These are phyloP conservation scores for Decorospora gaudefroyi DNA, from an alignment of 2,329 filamentous ascomycete species.

Conservation along the genomic window DNA sequence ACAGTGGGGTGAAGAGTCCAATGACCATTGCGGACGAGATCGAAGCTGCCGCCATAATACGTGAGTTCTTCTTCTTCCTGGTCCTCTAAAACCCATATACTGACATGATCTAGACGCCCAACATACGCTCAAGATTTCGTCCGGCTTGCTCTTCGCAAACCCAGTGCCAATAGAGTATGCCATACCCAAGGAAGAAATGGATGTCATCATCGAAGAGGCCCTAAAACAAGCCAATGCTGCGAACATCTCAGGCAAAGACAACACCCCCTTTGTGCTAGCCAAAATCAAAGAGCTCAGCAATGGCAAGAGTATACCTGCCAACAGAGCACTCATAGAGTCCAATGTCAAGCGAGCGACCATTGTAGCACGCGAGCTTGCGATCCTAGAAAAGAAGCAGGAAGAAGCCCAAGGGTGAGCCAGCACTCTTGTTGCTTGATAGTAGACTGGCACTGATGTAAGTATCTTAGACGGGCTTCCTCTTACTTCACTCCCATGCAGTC, in stretches of 20 bases:
- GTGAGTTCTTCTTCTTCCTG: conserved; percentile 55
- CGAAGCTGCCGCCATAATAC: conserved; percentile 87
- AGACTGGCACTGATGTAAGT: conserved; percentile 48
- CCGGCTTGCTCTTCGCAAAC: conserved; percentile 86
- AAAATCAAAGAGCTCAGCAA: conserved; percentile 80
- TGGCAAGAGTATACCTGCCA: conserved; percentile 72
- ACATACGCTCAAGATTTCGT: conserved; percentile 70
- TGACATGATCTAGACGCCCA: conserved; percentile 64
- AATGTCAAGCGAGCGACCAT: conserved; percentile 69
- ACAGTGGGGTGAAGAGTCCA: conserved; percentile 82
- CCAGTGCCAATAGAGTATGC: conserved; percentile 74
- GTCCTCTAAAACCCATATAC: not conserved
- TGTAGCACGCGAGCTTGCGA: conserved; percentile 65
- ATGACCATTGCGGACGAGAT: conserved; percentile 72
- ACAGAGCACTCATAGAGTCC: conserved; percentile 69
- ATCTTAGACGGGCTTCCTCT: conserved; percentile 36
- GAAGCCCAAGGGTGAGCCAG: conserved; percentile 48
- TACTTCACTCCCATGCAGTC: conserved; percentile 31
- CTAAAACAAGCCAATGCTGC: conserved; percentile 44
- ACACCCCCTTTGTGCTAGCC: conserved; percentile 80
- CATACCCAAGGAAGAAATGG: conserved; percentile 63
- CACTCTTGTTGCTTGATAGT: conserved; percentile 33
- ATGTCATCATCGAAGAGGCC: conserved; percentile 49
- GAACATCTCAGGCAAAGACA: conserved; percentile 68
- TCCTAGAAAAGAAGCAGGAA: conserved; percentile 53